Conservation (phyloP, 2,329 filamentous ascomycete species). For the Sarocladiaceae sp. region DNA sequence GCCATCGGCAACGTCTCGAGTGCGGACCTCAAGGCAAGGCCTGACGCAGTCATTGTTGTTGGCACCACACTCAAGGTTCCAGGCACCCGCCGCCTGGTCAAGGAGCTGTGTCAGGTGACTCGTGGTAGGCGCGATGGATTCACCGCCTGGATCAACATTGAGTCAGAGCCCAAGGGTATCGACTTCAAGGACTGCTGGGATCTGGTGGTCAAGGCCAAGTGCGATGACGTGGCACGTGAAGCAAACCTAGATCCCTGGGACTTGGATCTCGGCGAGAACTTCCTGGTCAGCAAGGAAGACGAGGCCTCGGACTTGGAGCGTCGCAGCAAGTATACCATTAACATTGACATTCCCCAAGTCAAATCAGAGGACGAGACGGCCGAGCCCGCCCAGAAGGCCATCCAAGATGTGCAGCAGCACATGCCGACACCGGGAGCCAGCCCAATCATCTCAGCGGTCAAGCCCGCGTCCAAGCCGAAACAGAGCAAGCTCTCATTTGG, state of each 20-base stretch:
- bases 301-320: slow-evolving; percentile 35
- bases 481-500: slow-evolving; percentile 49
- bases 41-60: slow-evolving; percentile 90
- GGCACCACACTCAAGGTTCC: slow-evolving; percentile 95
- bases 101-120: slow-evolving; percentile 86
- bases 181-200: slow-evolving; percentile 95
- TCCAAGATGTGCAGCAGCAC: slow-evolving; percentile 38
- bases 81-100: slow-evolving; percentile 82
- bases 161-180: slow-evolving; percentile 73
- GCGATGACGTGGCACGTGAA: slow-evolving; percentile 78
- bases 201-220: slow-evolving; percentile 79
- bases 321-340: slow-evolving; percentile 31
- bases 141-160: slow-evolving; percentile 92
- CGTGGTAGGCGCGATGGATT: slow-evolving; percentile 77
- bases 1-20: slow-evolving; percentile 89
- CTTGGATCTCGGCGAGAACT: slow-evolving; percentile 45
- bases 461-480: slow-evolving; percentile 37
- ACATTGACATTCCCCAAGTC: slow-evolving; percentile 23
- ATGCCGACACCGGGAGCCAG: slow-evolving; percentile 57
- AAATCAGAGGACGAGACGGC: slow-evolving; percentile 12
- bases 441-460: slow-evolving; percentile 43
- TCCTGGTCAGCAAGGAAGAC: slow-evolving; percentile 41
- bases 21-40: slow-evolving; percentile 78
- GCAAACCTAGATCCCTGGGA: slow-evolving; percentile 61
- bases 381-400: slow-evolving; percentile 24